Percentiles rank a stretch among this genome's conserved stretches.
phyloP scores from a whole-genome alignment of 306 rosid species.

The Quercus berberidifolia region DNA sequence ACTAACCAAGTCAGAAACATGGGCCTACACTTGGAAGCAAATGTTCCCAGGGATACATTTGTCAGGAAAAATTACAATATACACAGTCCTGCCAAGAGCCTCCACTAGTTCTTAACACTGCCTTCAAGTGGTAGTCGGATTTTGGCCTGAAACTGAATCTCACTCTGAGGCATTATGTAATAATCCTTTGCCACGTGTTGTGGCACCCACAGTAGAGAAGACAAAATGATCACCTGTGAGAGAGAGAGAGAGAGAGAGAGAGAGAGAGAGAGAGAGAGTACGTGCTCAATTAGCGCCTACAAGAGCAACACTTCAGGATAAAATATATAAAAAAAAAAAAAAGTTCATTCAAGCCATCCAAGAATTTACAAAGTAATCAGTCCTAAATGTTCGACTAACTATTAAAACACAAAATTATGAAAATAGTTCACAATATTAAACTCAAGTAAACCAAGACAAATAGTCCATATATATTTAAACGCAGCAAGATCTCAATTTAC shows the following conservation, averaged over 20 bases:
- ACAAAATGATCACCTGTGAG: slow-evolving; percentile 25
- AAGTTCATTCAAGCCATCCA: background rate
- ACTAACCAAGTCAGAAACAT: slow-evolving; percentile 97
- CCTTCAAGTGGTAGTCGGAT: slow-evolving; percentile 53
- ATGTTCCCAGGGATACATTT: slow-evolving; percentile 79
- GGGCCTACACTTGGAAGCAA: slow-evolving; percentile 85
- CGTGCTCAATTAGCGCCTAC: background rate
- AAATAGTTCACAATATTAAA: background rate
- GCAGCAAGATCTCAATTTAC: background rate
- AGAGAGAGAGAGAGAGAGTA: background rate
- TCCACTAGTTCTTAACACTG: slow-evolving; percentile 65
- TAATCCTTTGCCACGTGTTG: slow-evolving; percentile 32
- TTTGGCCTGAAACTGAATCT: slow-evolving; percentile 47
- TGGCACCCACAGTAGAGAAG: slow-evolving; percentile 50
- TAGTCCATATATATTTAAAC: background rate
- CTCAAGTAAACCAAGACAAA: background rate
- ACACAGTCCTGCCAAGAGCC: slow-evolving; percentile 93
- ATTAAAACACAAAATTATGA: background rate
- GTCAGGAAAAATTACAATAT: slow-evolving; percentile 96
- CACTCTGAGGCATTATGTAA: slow-evolving; percentile 36
- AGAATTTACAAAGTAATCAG: background rate
- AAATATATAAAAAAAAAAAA: background rate
- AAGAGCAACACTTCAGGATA: background rate
- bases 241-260: background rate
- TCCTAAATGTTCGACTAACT: background rate